Evolutionary conservation across 768 basidiomycete species (phyloP), one percentile per base, ranked within the genome.

Genomic region (Psilocybe sp.): DNA sequence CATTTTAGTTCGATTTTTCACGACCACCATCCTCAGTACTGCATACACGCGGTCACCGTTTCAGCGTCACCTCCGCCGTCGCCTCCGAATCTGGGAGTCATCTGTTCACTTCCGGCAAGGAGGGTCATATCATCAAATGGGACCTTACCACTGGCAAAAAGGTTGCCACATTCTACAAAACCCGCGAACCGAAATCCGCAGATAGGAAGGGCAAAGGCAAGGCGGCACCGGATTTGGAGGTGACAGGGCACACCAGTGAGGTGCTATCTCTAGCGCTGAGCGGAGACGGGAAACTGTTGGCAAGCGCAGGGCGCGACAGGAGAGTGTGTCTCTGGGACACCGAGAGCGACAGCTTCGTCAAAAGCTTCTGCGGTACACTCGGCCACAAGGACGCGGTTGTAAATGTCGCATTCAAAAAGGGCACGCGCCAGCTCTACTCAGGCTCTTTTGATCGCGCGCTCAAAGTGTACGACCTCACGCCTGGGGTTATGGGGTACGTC

Each of bases 21-120:
- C 54, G 65, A 54, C 66, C 80, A 7, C 77, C 78, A 0, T 65
- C 67, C 37, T 59, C 77, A 9, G 61, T 75, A 51, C 68, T 94
- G 45, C 82, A 79, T 46, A 84, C 80, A 19, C 78, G 82, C 34
- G 85, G 87, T 2, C 91, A 95, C 65, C 77, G 87, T 37, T 77
- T 90, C 48, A 79, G 91, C 7, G 79, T 93, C 10, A 96, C 97
- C 1, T 84, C 84, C 23, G 89, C 94, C 2, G 80, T 87, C 18
- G 82, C 86, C 2, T 85, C 91, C 1, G 80, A 86, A 44, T 82
- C 88, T 20, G 84, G 78, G 12, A 76, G 75, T 47, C 81, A 79
- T 61, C 78, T 98, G n/a, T 98, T 86, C 65, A 92, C 92, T 0
- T 73, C 93, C 0, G 88, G 89, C 8, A 99, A 99, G 64, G 92